Evolutionary conservation across 2,329 filamentous ascomycete species (phyloP).

Genomic region (Elsinoe batatas): DNA sequence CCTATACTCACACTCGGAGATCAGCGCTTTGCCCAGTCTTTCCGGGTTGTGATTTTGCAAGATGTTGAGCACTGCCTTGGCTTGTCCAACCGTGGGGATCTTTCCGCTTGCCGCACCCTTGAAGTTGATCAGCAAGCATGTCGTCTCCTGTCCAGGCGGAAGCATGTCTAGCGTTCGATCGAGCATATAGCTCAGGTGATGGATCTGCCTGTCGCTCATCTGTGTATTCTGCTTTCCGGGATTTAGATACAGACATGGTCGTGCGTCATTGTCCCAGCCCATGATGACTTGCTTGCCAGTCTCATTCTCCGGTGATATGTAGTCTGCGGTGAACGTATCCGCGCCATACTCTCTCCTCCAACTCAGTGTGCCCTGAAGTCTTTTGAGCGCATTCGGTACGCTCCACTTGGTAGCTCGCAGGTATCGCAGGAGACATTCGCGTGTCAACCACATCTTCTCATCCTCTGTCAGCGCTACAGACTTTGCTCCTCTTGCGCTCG

Average conservation of each 20-base stretch:
- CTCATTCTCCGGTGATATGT: conserved; percentile 88
- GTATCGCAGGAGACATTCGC: conserved; percentile 86
- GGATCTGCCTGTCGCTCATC: conserved; percentile 71
- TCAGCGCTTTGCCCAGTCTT: conserved; percentile 74
- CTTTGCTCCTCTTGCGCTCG: conserved; percentile 47
- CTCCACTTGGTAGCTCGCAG: conserved; percentile 90
- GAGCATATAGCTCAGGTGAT: conserved; percentile 93
- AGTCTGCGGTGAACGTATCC: conserved; percentile 66
- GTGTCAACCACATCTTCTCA: conserved; percentile 83
- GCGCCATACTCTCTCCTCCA: conserved; percentile 91
- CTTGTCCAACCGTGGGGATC: conserved; percentile 67
- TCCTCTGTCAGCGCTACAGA: conserved; percentile 60
- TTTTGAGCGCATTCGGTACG: conserved; percentile 61
- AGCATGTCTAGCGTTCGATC: conserved; percentile 83
- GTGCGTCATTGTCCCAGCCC: conserved; percentile 73
- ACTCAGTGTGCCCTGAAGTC: conserved; percentile 68
- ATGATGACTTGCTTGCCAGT: conserved; percentile 89
- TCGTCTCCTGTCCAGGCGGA: conserved; percentile 74
- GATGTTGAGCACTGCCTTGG: conserved; percentile 77
- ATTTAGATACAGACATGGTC: conserved; percentile 86
- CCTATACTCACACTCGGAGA: conserved; percentile 63
- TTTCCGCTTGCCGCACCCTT: conserved; percentile 65
- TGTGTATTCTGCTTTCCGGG: conserved; percentile 91
- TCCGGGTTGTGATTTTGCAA: conserved; percentile 95
- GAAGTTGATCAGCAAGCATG: conserved; percentile 87